Evolutionary conservation across 768 basidiomycete genomes (phyloP), one percentile per base, ranked within the genome.

Genomic region (Gelatoporia subvermispora): DNA sequence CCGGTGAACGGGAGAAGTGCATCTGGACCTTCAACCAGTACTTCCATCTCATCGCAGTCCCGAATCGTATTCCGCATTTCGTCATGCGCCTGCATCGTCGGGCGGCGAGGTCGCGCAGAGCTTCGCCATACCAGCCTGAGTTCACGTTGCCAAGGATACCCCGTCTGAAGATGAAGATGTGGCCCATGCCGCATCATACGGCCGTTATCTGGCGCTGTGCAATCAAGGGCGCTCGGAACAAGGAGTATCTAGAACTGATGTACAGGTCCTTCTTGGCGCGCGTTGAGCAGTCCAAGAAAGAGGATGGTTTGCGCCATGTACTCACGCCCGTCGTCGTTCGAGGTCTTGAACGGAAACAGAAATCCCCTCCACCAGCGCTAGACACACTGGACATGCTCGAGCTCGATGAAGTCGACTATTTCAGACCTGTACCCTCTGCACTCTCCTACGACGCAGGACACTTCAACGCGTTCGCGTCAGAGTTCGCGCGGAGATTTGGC

Each of bases 381-480:
- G 11, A 4, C 35, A 15, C 8, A 13, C 37, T 47, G 16, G 40
- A 18, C 21, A n/a, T 9, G 16, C 15, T 17, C 18, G 41, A 37
- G 8, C 18, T 21, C 1, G 22, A n/a, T 1, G 40, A 48, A 2
- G 35, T 11, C 8, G n/a, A 22, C 13, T 41, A 47, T 40, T 4
- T 24, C n/a, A 41, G 25, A 2, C 39, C 46, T 9, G 46, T 49
- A 11, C 41, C 54, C 8, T 49, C 55, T 3, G 42, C 49, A 2
- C 28, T 20, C 8, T 22, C 47, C 15, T 60, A 65, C 64, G 71
- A 67, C 51, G 54, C 60, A 25, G 56, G 64, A 31, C 68, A 69
- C 51, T 87, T 85, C 58, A 76, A 70, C 1, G 72, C 79, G 0
- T 85, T 85, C 59, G 62, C 84, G 35, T 60, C 65, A 31, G 61